A percentile compares a stretch with the other conserved stretches of the same genome.
phyloP scores from a whole-genome alignment of 495 filamentous ascomycete species.

The Xylaria grammica region DNA sequence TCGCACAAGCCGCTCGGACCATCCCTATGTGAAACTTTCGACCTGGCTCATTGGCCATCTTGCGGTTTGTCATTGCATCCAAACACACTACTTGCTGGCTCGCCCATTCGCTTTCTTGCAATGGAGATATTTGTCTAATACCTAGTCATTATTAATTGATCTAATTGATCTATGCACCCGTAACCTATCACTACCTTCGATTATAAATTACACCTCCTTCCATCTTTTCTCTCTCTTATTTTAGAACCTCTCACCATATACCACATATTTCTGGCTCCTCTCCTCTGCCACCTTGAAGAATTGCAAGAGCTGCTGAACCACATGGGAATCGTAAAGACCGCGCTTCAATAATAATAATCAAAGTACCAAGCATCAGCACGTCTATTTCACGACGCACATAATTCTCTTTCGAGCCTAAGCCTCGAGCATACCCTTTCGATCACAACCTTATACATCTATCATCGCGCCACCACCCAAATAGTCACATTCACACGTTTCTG shows the following conservation, averaged over 20 bases:
- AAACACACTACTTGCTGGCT: neutral
- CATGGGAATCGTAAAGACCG: neutral
- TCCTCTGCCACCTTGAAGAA: neutral
- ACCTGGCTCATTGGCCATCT: neutral
- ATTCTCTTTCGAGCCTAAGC: neutral
- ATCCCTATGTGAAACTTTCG: neutral
- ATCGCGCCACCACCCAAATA: neutral
- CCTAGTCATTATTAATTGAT: neutral
- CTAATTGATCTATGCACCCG: neutral
- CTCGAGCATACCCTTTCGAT: neutral
- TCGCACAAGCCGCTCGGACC: constrained; percentile 3
- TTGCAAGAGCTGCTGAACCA: neutral
- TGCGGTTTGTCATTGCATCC: constrained; percentile 1
- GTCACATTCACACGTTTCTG: neutral
- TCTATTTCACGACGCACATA: neutral
- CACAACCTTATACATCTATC: neutral
- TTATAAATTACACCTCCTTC: too few relatives aligned
- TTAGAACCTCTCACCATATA: too few relatives aligned
- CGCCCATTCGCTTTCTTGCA: neutral
- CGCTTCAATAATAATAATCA: neutral
- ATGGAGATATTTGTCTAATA: neutral
- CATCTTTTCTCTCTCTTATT: too few relatives aligned
- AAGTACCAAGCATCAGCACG: neutral
- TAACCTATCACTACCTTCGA: neutral
- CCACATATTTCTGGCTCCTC: too few relatives aligned